phyloP scores from a whole-genome alignment of 129 eudicot species.

The Gnaphalium uliginosum region DNA sequence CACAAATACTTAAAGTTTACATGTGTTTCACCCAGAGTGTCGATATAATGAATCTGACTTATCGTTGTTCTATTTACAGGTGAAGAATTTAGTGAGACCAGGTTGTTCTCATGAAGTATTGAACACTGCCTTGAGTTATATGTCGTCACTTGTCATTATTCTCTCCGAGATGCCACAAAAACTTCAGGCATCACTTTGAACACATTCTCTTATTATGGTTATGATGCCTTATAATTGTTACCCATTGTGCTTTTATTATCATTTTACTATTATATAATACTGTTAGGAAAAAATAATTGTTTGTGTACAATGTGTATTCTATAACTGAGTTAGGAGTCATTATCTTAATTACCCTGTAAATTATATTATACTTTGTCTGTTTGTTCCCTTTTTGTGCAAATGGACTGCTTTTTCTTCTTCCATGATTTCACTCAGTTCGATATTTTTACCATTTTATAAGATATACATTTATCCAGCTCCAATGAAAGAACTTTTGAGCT shows the following conservation, averaged over 20 bases:
- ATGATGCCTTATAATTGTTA: neutral
- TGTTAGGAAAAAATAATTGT: neutral
- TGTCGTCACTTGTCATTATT: conserved; percentile 40
- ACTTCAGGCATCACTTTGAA: conserved; percentile 47
- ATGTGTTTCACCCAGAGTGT: neutral
- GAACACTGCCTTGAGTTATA: conserved; percentile 43
- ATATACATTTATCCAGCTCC: no score
- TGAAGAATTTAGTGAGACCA: conserved; percentile 45
- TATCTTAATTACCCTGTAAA: neutral
- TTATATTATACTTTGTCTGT: neutral
- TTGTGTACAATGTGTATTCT: conserved; percentile 7
- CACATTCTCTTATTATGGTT: neutral
- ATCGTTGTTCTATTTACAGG: conserved; percentile 34
- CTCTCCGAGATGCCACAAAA: conserved; percentile 41
- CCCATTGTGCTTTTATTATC: neutral
- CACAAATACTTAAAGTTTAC: neutral
- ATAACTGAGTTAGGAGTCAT: neutral
- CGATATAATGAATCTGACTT: neutral
- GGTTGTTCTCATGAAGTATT: conserved; percentile 55
- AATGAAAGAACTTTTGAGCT: no score
- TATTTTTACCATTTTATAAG: neutral
- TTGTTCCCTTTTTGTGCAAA: neutral
- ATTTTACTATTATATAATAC: neutral
- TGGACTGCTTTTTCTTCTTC: neutral
- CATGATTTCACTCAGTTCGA: neutral